Evolutionary conservation across 306 rosid genomes (phyloP).

Genomic region (Styphnolobium japonicum): DNA sequence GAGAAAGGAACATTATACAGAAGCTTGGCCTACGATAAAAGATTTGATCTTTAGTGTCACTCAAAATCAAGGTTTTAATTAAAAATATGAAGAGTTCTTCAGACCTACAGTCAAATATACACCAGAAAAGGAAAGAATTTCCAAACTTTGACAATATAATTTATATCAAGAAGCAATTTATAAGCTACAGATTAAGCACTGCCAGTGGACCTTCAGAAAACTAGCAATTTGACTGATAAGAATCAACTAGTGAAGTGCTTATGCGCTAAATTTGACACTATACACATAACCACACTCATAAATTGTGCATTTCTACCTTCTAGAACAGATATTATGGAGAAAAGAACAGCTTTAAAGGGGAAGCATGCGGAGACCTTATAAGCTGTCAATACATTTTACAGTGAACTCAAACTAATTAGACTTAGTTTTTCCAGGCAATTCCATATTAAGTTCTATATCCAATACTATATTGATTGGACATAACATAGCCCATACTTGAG

Average conservation of each 20-base stretch:
- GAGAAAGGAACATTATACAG: slow-evolving; percentile 60
- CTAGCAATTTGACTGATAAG: neutral
- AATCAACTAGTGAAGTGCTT: neutral
- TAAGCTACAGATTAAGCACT: neutral
- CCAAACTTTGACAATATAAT: neutral
- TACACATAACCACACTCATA: neutral
- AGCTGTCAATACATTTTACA: neutral
- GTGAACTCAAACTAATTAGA: neutral
- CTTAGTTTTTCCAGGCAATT: neutral
- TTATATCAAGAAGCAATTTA: neutral
- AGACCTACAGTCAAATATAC: neutral
- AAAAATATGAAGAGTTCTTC: neutral
- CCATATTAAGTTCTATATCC: neutral
- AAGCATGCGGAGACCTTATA: neutral
- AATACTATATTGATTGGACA: neutral
- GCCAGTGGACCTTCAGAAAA: neutral
- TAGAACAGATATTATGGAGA: neutral
- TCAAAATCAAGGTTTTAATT: neutral
- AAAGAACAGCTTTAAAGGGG: neutral
- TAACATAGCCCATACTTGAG: neutral
- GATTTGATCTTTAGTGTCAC: slow-evolving; percentile 9
- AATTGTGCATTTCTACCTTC: neutral
- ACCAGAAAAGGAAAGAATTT: neutral
- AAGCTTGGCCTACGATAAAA: slow-evolving; percentile 58
- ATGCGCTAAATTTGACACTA: neutral